Evolutionary conservation across 352 stramenopile genomes (phyloP), one percentile per base, ranked within the genome.

Genomic region (Stramenopiles sp.): DNA sequence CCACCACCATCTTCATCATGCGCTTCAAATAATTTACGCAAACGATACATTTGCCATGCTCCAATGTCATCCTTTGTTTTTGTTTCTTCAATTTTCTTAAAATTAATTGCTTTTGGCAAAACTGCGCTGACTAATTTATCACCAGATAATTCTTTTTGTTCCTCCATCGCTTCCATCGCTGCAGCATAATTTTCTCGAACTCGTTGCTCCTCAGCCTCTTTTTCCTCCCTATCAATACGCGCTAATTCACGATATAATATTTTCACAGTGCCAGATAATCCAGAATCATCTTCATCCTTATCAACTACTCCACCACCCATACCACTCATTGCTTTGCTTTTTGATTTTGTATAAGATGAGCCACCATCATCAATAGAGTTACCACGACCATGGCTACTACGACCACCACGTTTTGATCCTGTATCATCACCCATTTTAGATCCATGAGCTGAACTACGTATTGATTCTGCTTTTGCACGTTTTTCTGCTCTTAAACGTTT

Each of bases 21-120:
- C 20, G 53, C 53, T 69, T 69, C 53, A 69, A 69, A 69, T 27
- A 69, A 27, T 27, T 69, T 69, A 20, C 53, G 20, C 27, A 69
- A 27, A 20, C 53, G 53, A 69, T 69, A 69, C 20, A 69, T 69
- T 69, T 69, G 53, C 53, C 53, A 69, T 27, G 53, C 53, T 69
- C 53, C 53, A 23, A 69, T 20, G 20, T 69, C 53, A 20, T 23
- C 27, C 20, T 69, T 27, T 20, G 20, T 27, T 27, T 27, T 69
- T 20, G 20, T 69, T 27, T 69, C 53, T 69, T 69, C 53, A 69
- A 69, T 69, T 27, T 69, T 20, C 27, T 69, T 69, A 69, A 69
- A 69, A 69, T 69, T 69, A 69, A 69, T 69, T 27, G 53, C 53
- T 69, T 69, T 69, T 69, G 53, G 53, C 53, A 69, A 69, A 20